Percentiles rank a stretch among this genome's conserved stretches.
phyloP scores from a whole-genome alignment of 1,284 basidiomycete genomes.

The Apiotrichum siamense region DNA sequence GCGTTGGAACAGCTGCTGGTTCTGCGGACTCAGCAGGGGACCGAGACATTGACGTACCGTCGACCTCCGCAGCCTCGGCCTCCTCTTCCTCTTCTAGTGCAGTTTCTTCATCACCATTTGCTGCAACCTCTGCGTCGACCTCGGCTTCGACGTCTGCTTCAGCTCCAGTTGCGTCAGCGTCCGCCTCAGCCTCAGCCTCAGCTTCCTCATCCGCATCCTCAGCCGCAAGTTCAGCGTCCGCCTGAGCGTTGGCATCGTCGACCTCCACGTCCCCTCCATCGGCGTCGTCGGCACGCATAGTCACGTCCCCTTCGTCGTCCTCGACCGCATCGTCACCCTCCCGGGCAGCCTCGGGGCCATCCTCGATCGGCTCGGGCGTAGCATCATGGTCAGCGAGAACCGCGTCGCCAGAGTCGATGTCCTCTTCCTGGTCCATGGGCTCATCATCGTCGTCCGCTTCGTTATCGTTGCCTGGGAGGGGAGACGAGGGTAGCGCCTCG shows the following conservation, averaged over 20 bases:
- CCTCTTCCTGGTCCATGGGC: slow-evolving; percentile 6
- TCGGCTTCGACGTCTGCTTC: not conserved
- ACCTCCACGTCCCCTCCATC: not conserved
- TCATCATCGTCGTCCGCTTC: slow-evolving; percentile 3
- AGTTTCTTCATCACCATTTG: slow-evolving; percentile 4
- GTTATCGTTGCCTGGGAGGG: not conserved
- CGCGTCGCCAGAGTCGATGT: too few relatives aligned
- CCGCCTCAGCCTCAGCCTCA: slow-evolving; percentile 6
- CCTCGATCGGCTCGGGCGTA: not conserved
- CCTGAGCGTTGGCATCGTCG: not conserved
- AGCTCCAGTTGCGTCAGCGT: slow-evolving; percentile 1
- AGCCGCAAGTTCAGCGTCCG: not conserved
- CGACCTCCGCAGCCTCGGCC: slow-evolving; percentile 9
- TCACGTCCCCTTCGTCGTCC: slow-evolving; percentile 20
- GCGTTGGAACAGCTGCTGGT: slow-evolving; percentile 1
- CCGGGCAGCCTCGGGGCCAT: not conserved
- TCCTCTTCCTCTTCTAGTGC: slow-evolving; percentile 13
- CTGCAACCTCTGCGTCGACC: not conserved
- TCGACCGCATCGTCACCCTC: slow-evolving; percentile 3
- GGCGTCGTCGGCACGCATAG: slow-evolving; percentile 17
- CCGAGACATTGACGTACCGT: not conserved
- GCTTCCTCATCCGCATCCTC: slow-evolving; percentile 1
- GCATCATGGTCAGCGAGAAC: not conserved
- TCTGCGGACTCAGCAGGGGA: not conserved
- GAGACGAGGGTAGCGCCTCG: too few relatives aligned